These are phyloP conservation scores for Colletotrichum melonis DNA, from an alignment of 2,329 filamentous ascomycete genomes.

Conservation along the genomic window DNA sequence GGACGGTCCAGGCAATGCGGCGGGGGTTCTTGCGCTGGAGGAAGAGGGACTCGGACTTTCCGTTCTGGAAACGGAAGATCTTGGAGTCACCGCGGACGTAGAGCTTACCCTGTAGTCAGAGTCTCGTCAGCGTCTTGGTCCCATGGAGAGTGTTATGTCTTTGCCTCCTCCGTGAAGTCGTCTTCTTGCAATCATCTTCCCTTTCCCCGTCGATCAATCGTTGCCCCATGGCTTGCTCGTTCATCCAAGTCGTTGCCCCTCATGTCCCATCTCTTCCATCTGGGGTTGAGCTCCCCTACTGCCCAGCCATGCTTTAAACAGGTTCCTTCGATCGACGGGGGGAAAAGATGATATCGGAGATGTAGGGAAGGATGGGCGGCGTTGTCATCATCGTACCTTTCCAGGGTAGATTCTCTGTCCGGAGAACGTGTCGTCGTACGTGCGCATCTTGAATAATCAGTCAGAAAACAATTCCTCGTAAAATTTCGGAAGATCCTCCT, in stretches of 20 bases:
- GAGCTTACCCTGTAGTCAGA: constrained; percentile 86
- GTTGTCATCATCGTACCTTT: constrained; percentile 63
- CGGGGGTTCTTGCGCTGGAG: constrained; percentile 99
- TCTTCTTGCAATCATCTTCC: neutral
- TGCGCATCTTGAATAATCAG: constrained; percentile 65
- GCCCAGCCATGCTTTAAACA: neutral
- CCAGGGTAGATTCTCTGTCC: constrained; percentile 76
- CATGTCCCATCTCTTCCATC: neutral
- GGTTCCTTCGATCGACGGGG: constrained; percentile 19
- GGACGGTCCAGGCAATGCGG: constrained; percentile 97
- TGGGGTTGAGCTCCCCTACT: neutral
- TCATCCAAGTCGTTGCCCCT: neutral
- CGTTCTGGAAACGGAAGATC: constrained; percentile 99
- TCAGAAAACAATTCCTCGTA: neutral
- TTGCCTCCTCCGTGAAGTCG: constrained; percentile 9
- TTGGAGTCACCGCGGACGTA: constrained; percentile 99
- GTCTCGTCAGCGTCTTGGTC: constrained; percentile 41
- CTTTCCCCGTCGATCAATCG: constrained; percentile 7
- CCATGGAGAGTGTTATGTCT: neutral
- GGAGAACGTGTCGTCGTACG: constrained; percentile 75
- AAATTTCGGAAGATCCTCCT: neutral
- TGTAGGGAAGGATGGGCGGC: neutral
- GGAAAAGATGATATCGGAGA: neutral
- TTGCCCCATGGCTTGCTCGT: neutral
- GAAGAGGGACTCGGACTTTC: constrained; percentile 99